Percentiles rank a stretch among this genome's conserved stretches.
Evolutionary conservation across 2,329 filamentous ascomycete species (phyloP).

Genomic region (Xylariaceae sp.): DNA sequence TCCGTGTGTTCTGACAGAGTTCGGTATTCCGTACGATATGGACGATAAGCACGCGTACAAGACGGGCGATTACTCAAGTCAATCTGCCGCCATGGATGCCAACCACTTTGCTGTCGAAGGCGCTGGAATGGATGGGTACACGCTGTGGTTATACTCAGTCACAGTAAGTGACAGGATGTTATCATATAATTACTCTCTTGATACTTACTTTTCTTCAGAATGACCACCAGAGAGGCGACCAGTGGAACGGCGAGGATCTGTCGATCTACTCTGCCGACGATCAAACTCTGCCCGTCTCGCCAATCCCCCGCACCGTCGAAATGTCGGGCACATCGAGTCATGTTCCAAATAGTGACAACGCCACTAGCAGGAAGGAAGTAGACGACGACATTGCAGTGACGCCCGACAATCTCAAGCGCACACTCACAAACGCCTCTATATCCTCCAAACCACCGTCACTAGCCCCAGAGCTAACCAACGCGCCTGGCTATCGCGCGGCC

Average conservation of each 20-base stretch:
- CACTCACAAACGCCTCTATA: constrained; percentile 66
- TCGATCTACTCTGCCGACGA: constrained; percentile 89
- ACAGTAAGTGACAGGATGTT: constrained; percentile 46
- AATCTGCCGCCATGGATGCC: constrained; percentile 89
- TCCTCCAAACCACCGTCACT: constrained; percentile 53
- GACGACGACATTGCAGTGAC: constrained; percentile 61
- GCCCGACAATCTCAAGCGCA: constrained; percentile 72
- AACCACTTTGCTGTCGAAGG: constrained; percentile 93
- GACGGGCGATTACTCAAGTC: constrained; percentile 91
- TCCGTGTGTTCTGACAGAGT: constrained; percentile 88
- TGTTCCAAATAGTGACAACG: constrained; percentile 39
- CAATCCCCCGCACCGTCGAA: constrained; percentile 39
- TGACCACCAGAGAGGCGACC: constrained; percentile 82
- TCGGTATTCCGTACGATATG: constrained; percentile 98
- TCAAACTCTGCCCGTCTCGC: constrained; percentile 54
- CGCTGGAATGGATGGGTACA: constrained; percentile 78
- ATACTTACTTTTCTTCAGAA: constrained; percentile 51
- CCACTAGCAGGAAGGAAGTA: constrained; percentile 38
- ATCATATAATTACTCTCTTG: constrained; percentile 17
- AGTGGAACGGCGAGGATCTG: constrained; percentile 97
- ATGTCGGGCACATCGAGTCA: constrained; percentile 46
- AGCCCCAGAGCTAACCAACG: constrained; percentile 57
- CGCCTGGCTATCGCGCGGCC: constrained; percentile 79
- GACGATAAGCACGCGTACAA: constrained; percentile 94
- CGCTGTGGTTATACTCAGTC: constrained; percentile 82